Base-by-base conservation (phyloP, 73 alveolate genomes). In the Paraurostyla sp. region DNA sequence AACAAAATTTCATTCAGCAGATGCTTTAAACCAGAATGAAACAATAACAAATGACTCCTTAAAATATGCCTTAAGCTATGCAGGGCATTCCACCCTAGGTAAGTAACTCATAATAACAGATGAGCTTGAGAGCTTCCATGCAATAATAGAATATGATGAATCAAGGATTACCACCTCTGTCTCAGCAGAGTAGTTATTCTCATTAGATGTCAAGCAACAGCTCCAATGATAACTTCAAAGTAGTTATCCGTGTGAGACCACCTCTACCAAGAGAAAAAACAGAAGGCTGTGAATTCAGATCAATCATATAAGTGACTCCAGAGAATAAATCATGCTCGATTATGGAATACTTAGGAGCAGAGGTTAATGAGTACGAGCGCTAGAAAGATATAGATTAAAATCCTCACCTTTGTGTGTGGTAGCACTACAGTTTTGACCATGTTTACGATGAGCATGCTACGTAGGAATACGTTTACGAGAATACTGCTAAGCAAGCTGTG, bases 161-260 rank as follows among this genome's bases (percentile, higher is more conserved):
- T 36, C 1, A 7, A 20, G 82, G 82, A 7, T 22, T 65, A 6
- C 82, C 82, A 11, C 82, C 82, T 3, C 58, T 65, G 13, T 65
- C 82, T 40, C 38, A 65, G 25, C 3, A 16, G 18, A 65, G 60
- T 40, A 65, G 82, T 40, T 65, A 65, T 65, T 38, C 82, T 2
- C 41, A 65, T 11, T 35, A 65, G 11, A 50, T 29, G 38, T 56
- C 40, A 29, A 60, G 81, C 60, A 45, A 35, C 51, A 25, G 81
- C 7, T 49, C 86, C 57, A 60, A 91, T 43, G 99, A 97, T 56
- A 98, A 98, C 92, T 98, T 98, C 94, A 98, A 97, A 85, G 99
- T 98, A n/a, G 99, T 97, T 87, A 97, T 99, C 0, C 88, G 99
- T 40, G 99, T 99, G 13, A 92, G 99, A 36, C 99, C 99, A 6